These are phyloP conservation scores for Pleomassaria siparia DNA, from an alignment of 2,329 filamentous ascomycete genomes.

Conservation along the genomic window DNA sequence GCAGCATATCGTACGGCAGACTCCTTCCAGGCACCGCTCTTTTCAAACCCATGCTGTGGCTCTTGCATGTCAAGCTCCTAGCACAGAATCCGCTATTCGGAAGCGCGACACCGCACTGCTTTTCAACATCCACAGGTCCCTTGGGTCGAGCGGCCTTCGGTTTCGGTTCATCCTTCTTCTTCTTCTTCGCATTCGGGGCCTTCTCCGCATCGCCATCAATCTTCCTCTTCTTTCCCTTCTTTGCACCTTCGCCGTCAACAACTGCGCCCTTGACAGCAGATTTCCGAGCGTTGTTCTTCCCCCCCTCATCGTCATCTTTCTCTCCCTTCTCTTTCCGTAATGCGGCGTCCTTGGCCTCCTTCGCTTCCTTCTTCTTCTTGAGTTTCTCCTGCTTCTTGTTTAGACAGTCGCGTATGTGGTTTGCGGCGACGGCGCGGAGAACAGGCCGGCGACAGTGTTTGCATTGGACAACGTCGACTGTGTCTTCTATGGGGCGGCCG, in stretches of 20 bases:
- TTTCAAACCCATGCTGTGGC: slow-evolving; percentile 93
- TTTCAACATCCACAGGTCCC: slow-evolving; percentile 90
- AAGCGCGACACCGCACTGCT: slow-evolving; percentile 85
- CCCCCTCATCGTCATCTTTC: slow-evolving; percentile 46
- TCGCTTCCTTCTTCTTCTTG: slow-evolving; percentile 65
- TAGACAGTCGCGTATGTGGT: slow-evolving; percentile 81
- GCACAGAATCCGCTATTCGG: slow-evolving; percentile 86
- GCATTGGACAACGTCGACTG: slow-evolving; percentile 75
- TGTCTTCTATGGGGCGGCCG: slow-evolving; percentile 78
- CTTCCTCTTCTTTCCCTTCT: slow-evolving; percentile 52
- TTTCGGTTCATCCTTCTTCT: slow-evolving; percentile 92
- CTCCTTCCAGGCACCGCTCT: slow-evolving; percentile 83
- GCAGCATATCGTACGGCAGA: slow-evolving; percentile 87
- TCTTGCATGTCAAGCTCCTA: slow-evolving; percentile 88
- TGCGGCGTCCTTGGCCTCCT: slow-evolving; percentile 55
- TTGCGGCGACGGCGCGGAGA: slow-evolving; percentile 70
- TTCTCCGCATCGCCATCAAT: slow-evolving; percentile 68
- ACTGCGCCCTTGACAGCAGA: slow-evolving; percentile 43
- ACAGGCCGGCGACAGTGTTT: slow-evolving; percentile 94
- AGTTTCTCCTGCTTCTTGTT: slow-evolving; percentile 73
- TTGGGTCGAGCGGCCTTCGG: slow-evolving; percentile 82
- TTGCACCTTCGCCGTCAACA: slow-evolving; percentile 41
- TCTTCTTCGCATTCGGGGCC: slow-evolving; percentile 77
- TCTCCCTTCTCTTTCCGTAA: slow-evolving; percentile 51
- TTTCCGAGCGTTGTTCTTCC: slow-evolving; percentile 42